Percentiles rank a stretch among this genome's conserved stretches.
These are phyloP conservation scores for Arabis hirsuta DNA, from an alignment of 345 rosid species.

Conservation along the genomic window DNA sequence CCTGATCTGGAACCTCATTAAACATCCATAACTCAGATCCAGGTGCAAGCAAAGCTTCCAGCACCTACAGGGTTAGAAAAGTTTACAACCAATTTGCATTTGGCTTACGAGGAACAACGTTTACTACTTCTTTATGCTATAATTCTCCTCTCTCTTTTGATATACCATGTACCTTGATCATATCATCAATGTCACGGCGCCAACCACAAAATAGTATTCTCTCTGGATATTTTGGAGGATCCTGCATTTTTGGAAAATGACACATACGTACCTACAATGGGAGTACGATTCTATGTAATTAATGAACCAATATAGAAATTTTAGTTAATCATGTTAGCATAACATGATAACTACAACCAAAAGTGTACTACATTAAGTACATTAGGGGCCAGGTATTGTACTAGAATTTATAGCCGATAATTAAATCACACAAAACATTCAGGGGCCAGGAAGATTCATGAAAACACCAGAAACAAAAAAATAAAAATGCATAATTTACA, in stretches of 20 bases:
- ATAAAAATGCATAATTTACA: not conserved
- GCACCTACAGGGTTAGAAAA: slow-evolving; percentile 55
- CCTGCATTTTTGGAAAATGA: slow-evolving; percentile 58
- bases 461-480: too few species aligned
- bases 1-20: slow-evolving; percentile 83
- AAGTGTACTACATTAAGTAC: too few species aligned
- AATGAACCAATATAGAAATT: slow-evolving; percentile 13
- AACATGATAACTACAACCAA: not conserved
- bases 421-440: not conserved
- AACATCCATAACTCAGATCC: slow-evolving; percentile 97
- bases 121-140: not conserved
- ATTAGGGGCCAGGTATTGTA: not conserved
- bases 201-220: slow-evolving; percentile 90
- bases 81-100: slow-evolving; percentile 2
- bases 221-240: slow-evolving; percentile 93
- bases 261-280: slow-evolving; percentile 58
- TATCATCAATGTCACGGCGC: slow-evolving; percentile 97
- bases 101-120: not conserved
- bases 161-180: slow-evolving; percentile 68
- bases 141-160: not conserved
- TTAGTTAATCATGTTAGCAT: not conserved
- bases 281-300: slow-evolving; percentile 15
- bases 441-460: too few species aligned
- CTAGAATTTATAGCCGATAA: not conserved
- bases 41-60: slow-evolving; percentile 85